Evolutionary conservation across 345 rosid genomes (phyloP).

Genomic region (Carallia brachiata): DNA sequence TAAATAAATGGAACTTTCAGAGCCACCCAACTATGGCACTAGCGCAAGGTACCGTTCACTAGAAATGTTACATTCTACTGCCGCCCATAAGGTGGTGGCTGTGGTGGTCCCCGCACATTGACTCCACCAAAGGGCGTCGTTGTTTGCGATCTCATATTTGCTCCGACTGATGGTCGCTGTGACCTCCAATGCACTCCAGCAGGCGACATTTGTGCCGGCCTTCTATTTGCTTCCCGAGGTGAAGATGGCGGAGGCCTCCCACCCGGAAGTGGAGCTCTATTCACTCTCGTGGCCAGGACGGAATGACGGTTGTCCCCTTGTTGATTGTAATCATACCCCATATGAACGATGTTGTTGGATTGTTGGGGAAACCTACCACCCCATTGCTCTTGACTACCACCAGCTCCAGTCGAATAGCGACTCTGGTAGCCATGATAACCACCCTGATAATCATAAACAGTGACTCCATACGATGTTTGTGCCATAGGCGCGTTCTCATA

Average conservation of each 20-base stretch:
- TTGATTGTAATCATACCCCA: constrained; percentile 39
- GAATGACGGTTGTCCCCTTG: constrained; percentile 38
- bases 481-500: too few relatives aligned
- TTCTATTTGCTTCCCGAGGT: constrained; percentile 13
- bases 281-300: constrained; percentile 32
- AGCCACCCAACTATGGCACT: too few relatives aligned
- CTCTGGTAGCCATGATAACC: constrained; percentile 33
- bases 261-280: constrained; percentile 20
- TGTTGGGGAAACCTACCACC: constrained; percentile 34
- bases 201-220: constrained; percentile 6
- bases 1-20: too few relatives aligned
- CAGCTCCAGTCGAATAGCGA: constrained; percentile 34
- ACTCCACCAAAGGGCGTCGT: too few relatives aligned
- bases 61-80: not conserved
- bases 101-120: too few relatives aligned
- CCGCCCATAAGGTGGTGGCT: not conserved
- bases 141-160: not conserved
- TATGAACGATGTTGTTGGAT: constrained; percentile 33
- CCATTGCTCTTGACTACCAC: constrained; percentile 29
- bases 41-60: too few relatives aligned
- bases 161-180: not conserved
- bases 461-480: constrained; percentile 10
- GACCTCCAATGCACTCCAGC: constrained; percentile 15
- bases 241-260: constrained; percentile 6
- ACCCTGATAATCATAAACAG: constrained; percentile 24